Base-by-base conservation (phyloP, 352 stramenopile species). In the Pythium guiyangense region DNA sequence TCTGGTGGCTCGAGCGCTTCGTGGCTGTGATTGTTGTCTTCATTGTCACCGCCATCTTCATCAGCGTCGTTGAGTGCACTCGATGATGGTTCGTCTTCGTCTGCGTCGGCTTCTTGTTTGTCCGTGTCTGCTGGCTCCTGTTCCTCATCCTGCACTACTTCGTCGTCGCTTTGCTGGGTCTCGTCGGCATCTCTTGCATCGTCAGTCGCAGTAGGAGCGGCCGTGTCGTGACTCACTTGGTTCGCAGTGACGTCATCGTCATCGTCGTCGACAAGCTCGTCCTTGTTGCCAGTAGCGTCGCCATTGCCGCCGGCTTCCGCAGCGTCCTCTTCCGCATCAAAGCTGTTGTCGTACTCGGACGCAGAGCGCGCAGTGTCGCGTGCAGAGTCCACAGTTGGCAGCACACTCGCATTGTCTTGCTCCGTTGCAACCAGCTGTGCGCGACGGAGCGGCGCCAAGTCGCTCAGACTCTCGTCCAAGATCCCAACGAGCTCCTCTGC, bases 401-500 rank as follows among this genome's bases (percentile, higher is more conserved):
- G 43, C 2, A 29, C 43, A 17, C 43, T 49, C 8, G 43, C 43
- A 10, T 27, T 8, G n/a, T 31, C 43, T 18, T 22, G 17, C 27
- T 29, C 35, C 34, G 49, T 11, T 45, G 10, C 4, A n/a, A 27
- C 10, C 10, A 18, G 48, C 4, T 29, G 29, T 18, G 27, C 47
- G 29, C 15, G 18, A 6, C 48, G 37, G 29, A 17, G 29, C 10
- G 37, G 37, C 29, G n/a, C 48, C 27, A 54, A 70, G 20, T 72
- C 64, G 27, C 53, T 70, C 10, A 84, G 44, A 57, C 70, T 87
- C 31, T 90, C 79, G 20, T 90, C 79, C 6, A 88, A 64, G 17
- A 90, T 77, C 34, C 62, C 58, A 20, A 88, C 71, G 6, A 90
- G 69, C 22, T 88, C 79, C 15, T 69, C 51, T 26, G 57, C 55